Percentiles rank a stretch among this genome's conserved stretches.
Conservation (phyloP, 768 basidiomycete species). For the Amyloporia xantha region DNA sequence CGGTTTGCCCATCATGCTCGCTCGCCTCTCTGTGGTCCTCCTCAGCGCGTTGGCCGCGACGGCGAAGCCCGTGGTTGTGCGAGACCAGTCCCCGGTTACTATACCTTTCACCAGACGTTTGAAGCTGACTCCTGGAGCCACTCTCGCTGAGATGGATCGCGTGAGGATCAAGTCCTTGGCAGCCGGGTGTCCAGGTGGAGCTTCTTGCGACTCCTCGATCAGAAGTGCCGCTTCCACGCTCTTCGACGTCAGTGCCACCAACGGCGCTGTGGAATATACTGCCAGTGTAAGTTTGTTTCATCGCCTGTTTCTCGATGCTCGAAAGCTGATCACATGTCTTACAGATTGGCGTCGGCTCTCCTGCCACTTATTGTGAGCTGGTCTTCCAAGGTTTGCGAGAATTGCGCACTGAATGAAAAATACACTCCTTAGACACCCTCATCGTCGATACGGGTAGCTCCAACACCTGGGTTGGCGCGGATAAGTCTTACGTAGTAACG, state of each 20-base stretch:
- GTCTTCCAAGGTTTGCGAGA: not conserved
- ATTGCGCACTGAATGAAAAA: too few species aligned
- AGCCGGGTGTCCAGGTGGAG: not conserved
- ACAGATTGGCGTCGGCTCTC: constrained; percentile 41
- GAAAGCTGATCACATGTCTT: too few species aligned
- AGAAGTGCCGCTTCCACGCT: constrained; percentile 2
- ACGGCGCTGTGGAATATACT: constrained; percentile 21
- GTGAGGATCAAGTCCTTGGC: constrained; percentile 15
- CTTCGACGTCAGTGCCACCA: constrained; percentile 13
- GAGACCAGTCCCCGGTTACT: constrained; percentile 12
- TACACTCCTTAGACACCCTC: constrained; percentile 29
- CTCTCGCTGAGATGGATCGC: constrained; percentile 16
- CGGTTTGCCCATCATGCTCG: constrained; percentile 2
- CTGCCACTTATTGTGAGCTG: constrained; percentile 33
- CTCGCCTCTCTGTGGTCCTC: constrained; percentile 4
- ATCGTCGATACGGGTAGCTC: constrained; percentile 51
- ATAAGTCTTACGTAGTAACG: constrained; percentile 35
- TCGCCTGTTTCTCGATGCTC: too few species aligned
- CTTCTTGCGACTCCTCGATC: not conserved
- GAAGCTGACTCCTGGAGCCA: constrained; percentile 16
- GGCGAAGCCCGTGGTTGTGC: constrained; percentile 12
- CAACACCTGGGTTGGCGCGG: constrained; percentile 54
- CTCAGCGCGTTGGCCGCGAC: constrained; percentile 1
- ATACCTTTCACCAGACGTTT: constrained; percentile 16
- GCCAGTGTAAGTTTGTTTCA: constrained; percentile 15